A percentile compares a stretch with the other conserved stretches of the same genome.
These are phyloP conservation scores for Metschnikowia rubicola DNA, from an alignment of 805 yeast genomes.

Conservation along the genomic window DNA sequence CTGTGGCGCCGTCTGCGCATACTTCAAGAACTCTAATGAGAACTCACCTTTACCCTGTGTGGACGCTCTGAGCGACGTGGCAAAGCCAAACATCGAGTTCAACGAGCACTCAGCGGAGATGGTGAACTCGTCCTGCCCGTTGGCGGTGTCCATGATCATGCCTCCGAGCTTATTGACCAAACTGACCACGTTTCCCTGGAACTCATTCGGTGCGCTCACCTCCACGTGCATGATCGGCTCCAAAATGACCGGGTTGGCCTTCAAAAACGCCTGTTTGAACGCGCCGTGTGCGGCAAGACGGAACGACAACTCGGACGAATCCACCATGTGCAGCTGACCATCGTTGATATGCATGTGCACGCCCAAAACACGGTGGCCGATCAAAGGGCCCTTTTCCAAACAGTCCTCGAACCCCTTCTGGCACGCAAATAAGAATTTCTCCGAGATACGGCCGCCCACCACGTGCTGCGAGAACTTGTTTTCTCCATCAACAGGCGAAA, in stretches of 20 bases:
- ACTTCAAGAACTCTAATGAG: slow-evolving; percentile 88
- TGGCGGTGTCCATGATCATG: slow-evolving; percentile 88
- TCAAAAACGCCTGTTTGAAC: slow-evolving; percentile 84
- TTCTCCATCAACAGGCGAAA: slow-evolving; percentile 61
- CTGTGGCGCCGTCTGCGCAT: slow-evolving; percentile 86
- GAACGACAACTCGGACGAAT: slow-evolving; percentile 93
- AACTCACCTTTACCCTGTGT: slow-evolving; percentile 99
- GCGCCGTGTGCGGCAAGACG: slow-evolving; percentile 90
- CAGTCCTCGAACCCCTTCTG: slow-evolving; percentile 94
- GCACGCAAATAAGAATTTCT: slow-evolving; percentile 91
- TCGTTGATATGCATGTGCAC: slow-evolving; percentile 91
- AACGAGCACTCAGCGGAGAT: slow-evolving; percentile 94
- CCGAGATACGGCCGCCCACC: slow-evolving; percentile 96
- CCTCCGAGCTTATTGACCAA: slow-evolving; percentile 90
- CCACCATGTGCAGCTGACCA: slow-evolving; percentile 97
- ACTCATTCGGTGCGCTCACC: slow-evolving; percentile 92
- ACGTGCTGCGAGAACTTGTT: slow-evolving; percentile 81
- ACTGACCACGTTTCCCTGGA: slow-evolving; percentile 91
- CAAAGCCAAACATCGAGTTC: slow-evolving; percentile 94
- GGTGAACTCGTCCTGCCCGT: slow-evolving; percentile 91
- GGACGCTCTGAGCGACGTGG: slow-evolving; percentile 89
- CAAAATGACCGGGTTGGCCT: slow-evolving; percentile 79
- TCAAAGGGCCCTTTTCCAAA: slow-evolving; percentile 92
- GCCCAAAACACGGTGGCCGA: slow-evolving; percentile 92
- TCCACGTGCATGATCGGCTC: slow-evolving; percentile 97